phyloP scores from a whole-genome alignment of 2,329 filamentous ascomycete genomes.

The Cadophora gregata region DNA sequence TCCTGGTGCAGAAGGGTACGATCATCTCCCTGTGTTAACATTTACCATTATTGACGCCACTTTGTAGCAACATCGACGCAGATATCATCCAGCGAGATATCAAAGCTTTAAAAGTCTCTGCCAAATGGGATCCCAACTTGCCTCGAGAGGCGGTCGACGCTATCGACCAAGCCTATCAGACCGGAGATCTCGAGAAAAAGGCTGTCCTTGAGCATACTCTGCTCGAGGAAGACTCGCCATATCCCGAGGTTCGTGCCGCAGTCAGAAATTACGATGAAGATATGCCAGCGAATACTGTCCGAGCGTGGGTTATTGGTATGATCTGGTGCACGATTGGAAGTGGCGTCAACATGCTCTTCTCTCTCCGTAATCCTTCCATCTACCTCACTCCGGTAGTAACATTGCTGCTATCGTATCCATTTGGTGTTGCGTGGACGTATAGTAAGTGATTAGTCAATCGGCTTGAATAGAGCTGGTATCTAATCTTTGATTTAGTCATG shows the following conservation, averaged over 20 bases:
- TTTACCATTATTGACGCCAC: too few species aligned
- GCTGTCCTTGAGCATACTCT: slow-evolving; percentile 22
- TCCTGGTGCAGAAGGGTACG: slow-evolving; percentile 12
- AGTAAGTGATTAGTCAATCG: neutral
- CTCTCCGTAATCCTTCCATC: slow-evolving; percentile 33
- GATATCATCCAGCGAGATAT: slow-evolving; percentile 18
- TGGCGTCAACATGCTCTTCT: slow-evolving; percentile 41
- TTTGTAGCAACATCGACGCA: neutral
- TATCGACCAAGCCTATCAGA: slow-evolving; percentile 19
- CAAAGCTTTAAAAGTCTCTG: slow-evolving; percentile 9
- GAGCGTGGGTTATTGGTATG: slow-evolving; percentile 67
- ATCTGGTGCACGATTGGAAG: slow-evolving; percentile 42
- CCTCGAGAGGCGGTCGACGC: slow-evolving; percentile 18
- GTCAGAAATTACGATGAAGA: slow-evolving; percentile 70
- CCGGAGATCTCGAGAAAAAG: slow-evolving; percentile 25
- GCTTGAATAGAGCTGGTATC: neutral
- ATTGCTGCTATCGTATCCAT: slow-evolving; percentile 30
- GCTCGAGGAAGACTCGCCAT: slow-evolving; percentile 33
- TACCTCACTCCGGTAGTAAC: slow-evolving; percentile 18
- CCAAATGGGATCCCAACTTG: slow-evolving; percentile 27
- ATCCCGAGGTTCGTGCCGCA: slow-evolving; percentile 54
- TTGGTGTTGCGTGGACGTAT: slow-evolving; percentile 49
- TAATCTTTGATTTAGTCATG: slow-evolving; percentile 46
- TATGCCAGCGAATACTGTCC: slow-evolving; percentile 68
- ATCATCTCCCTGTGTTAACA: neutral